Evolutionary conservation across 2,329 filamentous ascomycete species (phyloP).

Genomic region (Penicillium sp.): DNA sequence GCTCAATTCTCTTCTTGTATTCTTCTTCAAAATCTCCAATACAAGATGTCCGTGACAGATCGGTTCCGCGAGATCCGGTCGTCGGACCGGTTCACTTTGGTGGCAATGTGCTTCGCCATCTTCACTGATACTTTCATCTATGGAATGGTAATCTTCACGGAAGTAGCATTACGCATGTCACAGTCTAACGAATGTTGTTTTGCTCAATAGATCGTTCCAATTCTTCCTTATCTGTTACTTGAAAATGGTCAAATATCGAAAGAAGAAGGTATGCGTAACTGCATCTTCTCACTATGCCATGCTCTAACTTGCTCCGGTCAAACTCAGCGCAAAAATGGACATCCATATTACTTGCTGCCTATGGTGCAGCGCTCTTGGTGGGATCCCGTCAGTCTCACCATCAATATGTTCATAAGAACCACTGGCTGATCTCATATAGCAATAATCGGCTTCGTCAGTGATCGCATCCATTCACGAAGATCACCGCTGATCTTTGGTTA

Average conservation of each 20-base stretch:
- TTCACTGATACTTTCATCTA: conserved; percentile 5
- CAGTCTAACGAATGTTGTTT: neutral
- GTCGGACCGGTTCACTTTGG: neutral
- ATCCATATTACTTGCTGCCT: conserved; percentile 6
- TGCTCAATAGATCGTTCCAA: conserved; percentile 2
- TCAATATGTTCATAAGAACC: neutral
- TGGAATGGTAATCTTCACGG: conserved; percentile 1
- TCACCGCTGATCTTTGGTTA: conserved; percentile 3
- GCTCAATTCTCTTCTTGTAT: neutral
- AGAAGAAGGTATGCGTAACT: neutral
- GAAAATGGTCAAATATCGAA: neutral
- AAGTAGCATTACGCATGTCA: neutral
- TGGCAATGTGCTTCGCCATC: conserved; percentile 3
- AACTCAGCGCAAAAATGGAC: conserved; percentile 11
- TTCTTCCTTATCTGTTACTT: neutral
- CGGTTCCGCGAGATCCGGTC: neutral
- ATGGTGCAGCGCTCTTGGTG: conserved; percentile 5
- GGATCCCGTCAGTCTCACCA: conserved; percentile 7
- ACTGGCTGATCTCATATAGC: neutral
- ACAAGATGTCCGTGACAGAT: neutral
- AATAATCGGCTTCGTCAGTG: conserved; percentile 3
- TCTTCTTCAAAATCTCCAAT: neutral
- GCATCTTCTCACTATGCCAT: neutral
- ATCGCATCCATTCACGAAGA: conserved; percentile 3
- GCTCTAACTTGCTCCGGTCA: neutral